A percentile compares a stretch with the other conserved stretches of the same genome.
phyloP scores from a whole-genome alignment of 345 rosid species.

The Euphorbia pulcherrima region DNA sequence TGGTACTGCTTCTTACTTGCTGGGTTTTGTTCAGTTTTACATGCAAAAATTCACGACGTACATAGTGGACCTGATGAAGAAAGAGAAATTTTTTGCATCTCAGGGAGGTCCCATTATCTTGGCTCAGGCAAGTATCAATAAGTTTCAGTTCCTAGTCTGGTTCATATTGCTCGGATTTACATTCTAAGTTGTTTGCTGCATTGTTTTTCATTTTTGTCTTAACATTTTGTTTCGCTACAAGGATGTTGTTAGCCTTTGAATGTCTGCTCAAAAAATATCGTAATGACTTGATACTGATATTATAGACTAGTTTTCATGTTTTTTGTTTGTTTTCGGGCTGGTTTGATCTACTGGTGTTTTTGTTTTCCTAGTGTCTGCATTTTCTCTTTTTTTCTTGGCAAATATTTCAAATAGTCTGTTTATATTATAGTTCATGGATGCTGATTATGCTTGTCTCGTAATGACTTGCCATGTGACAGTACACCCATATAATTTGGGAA shows the following conservation, averaged over 20 bases:
- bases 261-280: background rate
- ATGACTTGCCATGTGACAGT: background rate
- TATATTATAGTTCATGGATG: background rate
- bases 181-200: background rate
- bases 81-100: conserved; percentile 84
- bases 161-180: background rate
- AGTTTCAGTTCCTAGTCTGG: background rate
- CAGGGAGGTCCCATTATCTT: conserved; percentile 97
- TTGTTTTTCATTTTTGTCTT: background rate
- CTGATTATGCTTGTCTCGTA: background rate
- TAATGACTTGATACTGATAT: background rate
- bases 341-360: background rate
- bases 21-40: conserved; percentile 45
- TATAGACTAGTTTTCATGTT: background rate
- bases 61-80: conserved; percentile 74
- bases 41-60: conserved; percentile 75
- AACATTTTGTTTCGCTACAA: background rate
- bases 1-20: conserved; percentile 5
- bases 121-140: conserved; percentile 59
- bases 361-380: background rate
- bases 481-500: background rate
- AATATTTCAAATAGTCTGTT: background rate
- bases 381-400: background rate
- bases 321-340: background rate
- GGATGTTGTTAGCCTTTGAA: background rate